Conservation (phyloP, 225 moss, liverwort and hornwort species). For the Pseudoscleropodium purum region DNA sequence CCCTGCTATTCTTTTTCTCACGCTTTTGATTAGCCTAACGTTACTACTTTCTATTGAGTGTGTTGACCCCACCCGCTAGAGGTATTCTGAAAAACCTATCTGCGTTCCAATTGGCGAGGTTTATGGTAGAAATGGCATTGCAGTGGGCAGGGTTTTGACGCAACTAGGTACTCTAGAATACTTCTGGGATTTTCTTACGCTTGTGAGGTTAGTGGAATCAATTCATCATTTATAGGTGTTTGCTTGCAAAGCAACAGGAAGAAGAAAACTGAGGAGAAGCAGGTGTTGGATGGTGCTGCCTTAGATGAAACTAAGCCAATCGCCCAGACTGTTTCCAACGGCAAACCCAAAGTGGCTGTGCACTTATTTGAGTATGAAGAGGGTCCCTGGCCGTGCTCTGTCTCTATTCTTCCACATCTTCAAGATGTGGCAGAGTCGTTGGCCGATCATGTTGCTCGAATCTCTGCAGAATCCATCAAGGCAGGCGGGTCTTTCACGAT, state of each 20-base stretch:
- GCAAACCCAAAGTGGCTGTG: conserved; percentile 25
- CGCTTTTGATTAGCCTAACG: not conserved
- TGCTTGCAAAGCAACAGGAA: conserved; percentile 16
- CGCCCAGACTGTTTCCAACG: not conserved
- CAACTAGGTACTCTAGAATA: not conserved
- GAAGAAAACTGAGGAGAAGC: conserved; percentile 22
- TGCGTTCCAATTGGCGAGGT: not conserved
- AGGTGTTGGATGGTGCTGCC: conserved; percentile 15
- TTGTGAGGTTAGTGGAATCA: not conserved
- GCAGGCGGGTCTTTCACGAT: conserved; percentile 53
- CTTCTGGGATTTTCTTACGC: not conserved
- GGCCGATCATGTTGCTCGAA: conserved; percentile 52
- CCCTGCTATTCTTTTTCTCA: not conserved
- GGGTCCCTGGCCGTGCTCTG: conserved; percentile 38
- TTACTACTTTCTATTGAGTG: not conserved
- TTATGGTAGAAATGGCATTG: not conserved
- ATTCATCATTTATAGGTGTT: not conserved
- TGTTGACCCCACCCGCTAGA: not conserved
- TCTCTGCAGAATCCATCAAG: conserved; percentile 57
- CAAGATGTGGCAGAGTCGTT: conserved; percentile 32
- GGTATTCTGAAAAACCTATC: not conserved
- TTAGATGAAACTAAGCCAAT: not conserved
- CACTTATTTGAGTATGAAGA: conserved; percentile 49
- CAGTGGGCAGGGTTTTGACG: not conserved
- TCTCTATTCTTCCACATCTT: conserved; percentile 29